Evolutionary conservation across 1,284 basidiomycete genomes (phyloP), one percentile per base, ranked within the genome.

Genomic region (Wolfiporia cocos): DNA sequence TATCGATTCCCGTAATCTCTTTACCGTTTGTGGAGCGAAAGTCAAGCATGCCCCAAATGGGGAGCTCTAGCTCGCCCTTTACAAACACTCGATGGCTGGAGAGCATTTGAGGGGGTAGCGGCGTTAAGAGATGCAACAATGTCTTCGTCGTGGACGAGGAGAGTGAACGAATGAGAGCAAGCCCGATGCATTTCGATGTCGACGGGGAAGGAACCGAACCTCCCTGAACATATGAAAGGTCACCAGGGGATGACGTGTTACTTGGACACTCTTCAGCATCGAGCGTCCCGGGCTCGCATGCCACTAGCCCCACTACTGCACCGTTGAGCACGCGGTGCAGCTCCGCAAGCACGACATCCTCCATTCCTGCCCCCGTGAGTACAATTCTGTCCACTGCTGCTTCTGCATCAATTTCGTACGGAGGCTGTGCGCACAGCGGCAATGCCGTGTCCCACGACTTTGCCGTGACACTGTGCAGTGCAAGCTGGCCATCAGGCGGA

Each of bases 61-160:
- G 93, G 0, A 97, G 65, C 57, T 95, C 91, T 50, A 96, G 68
- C 53, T 89, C 87, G 4, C 93, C 93, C 57, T 88, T 90, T 28
- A 93, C 78, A 1, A 95, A 59, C 12, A 77, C 68, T 0, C 70
- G 70, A 1, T 60, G 59, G 28, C 47, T 48, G 4, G 30, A 42
- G 22, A 92, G 67, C 1, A 70, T 28, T 0, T 53, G 34, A 0
- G 71, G 60, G 0, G 81, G 76, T 0, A 91, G 49, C 0, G 92
- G 89, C 0, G 91, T 91, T 23, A 94, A 64, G 12, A 95, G 51
- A 32, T 95, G 90, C 24, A 91, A 57, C 35, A 59, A 57, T 14
- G 48, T 44, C 23, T 35, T 21, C 17, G 37, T 28, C 3, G 52
- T 6, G 53, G 55, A 44, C 47, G 68, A 57, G 2, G 73, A 71